These are phyloP conservation scores for Aspergillus incahuasiensis DNA, from an alignment of 495 filamentous ascomycete genomes.

Conservation along the genomic window DNA sequence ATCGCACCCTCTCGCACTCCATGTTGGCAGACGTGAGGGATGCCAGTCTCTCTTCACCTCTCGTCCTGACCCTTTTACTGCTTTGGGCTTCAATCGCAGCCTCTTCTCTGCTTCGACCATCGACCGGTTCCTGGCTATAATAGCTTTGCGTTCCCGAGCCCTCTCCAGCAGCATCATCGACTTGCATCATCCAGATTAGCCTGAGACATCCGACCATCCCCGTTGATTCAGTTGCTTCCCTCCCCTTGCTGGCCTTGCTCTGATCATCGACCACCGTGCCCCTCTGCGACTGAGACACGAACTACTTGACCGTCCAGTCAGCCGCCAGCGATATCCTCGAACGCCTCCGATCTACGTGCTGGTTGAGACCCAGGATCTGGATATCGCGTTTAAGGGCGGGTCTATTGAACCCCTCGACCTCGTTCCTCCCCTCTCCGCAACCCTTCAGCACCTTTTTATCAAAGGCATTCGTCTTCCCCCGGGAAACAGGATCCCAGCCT, in stretches of 20 bases:
- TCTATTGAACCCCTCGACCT: constrained; percentile 15
- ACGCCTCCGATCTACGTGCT: constrained; percentile 2
- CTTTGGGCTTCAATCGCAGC: background rate
- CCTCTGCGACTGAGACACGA: constrained; percentile 34
- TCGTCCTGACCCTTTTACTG: background rate
- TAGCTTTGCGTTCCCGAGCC: constrained; percentile 8
- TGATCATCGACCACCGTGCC: constrained; percentile 21
- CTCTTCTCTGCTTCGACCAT: background rate
- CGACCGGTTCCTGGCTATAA: background rate
- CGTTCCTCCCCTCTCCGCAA: constrained; percentile 6
- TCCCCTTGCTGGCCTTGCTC: constrained; percentile 28
- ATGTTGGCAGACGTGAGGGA: constrained; percentile 26
- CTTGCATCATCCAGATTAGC: background rate
- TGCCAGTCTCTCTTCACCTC: background rate
- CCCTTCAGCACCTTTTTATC: constrained; percentile 13
- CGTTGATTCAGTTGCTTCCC: constrained; percentile 9
- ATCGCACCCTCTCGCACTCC: constrained; percentile 1
- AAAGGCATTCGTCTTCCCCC: constrained; percentile 24
- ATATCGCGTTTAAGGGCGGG: constrained; percentile 22
- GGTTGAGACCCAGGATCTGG: constrained; percentile 11
- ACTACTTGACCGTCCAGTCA: constrained; percentile 2
- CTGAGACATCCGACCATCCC: constrained; percentile 21
- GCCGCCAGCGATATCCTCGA: background rate
- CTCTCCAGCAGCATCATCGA: background rate
- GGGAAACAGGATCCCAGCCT: constrained; percentile 15